phyloP scores from a whole-genome alignment of 73 alveolate genomes.

The Uronychia setigera region DNA sequence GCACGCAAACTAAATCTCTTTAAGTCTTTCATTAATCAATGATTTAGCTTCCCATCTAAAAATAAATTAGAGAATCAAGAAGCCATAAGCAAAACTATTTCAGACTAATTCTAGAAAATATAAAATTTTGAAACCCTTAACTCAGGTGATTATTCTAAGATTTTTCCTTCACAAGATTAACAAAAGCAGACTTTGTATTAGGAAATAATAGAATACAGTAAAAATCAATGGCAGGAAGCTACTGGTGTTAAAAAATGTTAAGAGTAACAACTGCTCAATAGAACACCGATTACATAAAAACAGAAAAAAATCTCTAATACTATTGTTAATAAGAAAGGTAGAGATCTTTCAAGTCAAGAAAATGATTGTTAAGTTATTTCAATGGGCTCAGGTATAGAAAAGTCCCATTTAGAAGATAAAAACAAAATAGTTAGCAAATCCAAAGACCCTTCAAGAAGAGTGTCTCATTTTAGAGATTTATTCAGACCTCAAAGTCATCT shows the following conservation, averaged over 20 bases:
- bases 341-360: too few relatives aligned
- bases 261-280: too few relatives aligned
- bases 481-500: too few relatives aligned
- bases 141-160: neutral
- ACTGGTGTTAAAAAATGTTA: neutral
- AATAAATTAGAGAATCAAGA: neutral
- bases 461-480: too few relatives aligned
- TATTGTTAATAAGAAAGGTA: too few relatives aligned
- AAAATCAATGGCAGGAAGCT: neutral
- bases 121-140: neutral
- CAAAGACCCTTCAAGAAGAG: too few relatives aligned
- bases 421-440: too few relatives aligned
- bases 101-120: neutral
- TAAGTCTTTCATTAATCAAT: neutral
- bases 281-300: too few relatives aligned
- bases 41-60: neutral
- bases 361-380: too few relatives aligned
- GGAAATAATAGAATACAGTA: neutral
- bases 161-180: neutral
- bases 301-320: too few relatives aligned
- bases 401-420: too few relatives aligned
- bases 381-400: too few relatives aligned
- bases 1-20: neutral
- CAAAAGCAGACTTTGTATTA: neutral
- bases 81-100: neutral